Percentiles rank a stretch among this genome's conserved stretches.
Evolutionary conservation across 495 filamentous ascomycete species (phyloP).

Genomic region (Friedmanniomyces simplex): DNA sequence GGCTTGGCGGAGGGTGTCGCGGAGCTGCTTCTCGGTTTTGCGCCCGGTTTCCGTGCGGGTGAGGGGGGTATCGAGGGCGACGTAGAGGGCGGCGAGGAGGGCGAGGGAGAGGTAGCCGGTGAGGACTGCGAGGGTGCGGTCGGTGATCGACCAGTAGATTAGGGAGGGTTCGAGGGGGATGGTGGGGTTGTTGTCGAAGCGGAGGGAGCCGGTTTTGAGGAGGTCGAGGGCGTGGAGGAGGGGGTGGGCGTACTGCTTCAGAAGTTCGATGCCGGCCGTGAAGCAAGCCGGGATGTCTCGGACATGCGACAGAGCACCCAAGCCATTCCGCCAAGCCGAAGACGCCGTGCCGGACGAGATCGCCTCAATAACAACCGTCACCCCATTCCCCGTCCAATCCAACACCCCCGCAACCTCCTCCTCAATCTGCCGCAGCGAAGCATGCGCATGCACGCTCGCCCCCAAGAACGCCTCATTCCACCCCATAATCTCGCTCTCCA

Average conservation of each 20-base stretch:
- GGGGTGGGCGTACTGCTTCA: not conserved
- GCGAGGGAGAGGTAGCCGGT: constrained; percentile 71
- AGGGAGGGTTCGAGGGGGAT: constrained; percentile 47
- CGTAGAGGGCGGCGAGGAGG: constrained; percentile 63
- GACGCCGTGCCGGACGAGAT: constrained; percentile 10
- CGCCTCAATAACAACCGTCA: constrained; percentile 9
- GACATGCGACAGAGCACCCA: not conserved
- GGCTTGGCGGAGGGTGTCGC: constrained; percentile 82
- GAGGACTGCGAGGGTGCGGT: constrained; percentile 68
- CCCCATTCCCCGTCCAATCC: not conserved
- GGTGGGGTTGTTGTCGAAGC: constrained; percentile 9
- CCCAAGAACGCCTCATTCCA: constrained; percentile 13
- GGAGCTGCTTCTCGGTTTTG: constrained; percentile 63
- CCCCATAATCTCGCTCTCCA: not conserved
- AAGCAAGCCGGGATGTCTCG: not conserved
- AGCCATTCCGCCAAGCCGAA: not conserved
- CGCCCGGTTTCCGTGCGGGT: constrained; percentile 53
- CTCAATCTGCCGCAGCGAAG: constrained; percentile 9
- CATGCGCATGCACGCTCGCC: constrained; percentile 12
- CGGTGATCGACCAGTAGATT: constrained; percentile 64
- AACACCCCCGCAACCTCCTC: constrained; percentile 4
- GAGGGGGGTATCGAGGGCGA: constrained; percentile 57
- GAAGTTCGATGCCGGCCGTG: not conserved
- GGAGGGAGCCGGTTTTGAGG: constrained; percentile 1
- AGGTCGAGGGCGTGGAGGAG: constrained; percentile 2